These are phyloP conservation scores for Lachancea thermotolerans DNA, from an alignment of 805 yeast species.

Conservation along the genomic window DNA sequence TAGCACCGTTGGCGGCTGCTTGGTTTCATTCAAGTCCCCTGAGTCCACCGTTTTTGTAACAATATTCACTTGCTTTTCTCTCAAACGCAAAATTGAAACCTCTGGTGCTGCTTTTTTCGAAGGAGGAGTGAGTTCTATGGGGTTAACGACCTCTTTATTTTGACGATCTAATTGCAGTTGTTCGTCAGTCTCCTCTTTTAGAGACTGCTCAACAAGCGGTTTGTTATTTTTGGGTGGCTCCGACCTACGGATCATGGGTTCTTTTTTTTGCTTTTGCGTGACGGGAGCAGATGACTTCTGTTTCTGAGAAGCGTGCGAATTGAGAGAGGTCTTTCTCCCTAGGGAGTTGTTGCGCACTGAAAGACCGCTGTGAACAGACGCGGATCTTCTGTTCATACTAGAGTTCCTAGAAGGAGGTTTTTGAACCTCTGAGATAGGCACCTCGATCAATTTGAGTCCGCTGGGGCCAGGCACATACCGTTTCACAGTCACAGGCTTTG, in stretches of 20 bases:
- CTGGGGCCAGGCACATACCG: conserved; percentile 69
- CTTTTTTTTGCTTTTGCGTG: background rate
- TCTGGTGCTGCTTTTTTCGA: background rate
- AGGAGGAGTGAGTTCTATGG: conserved; percentile 7
- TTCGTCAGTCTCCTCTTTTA: conserved; percentile 24
- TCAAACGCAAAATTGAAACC: background rate
- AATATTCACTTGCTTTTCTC: background rate
- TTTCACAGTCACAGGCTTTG: conserved; percentile 43
- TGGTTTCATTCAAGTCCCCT: background rate
- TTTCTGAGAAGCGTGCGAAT: conserved; percentile 8
- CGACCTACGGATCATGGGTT: background rate
- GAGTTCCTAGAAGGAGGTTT: conserved; percentile 14
- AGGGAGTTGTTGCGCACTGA: conserved; percentile 4
- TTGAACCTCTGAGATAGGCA: conserved; percentile 40
- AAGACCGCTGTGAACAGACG: conserved; percentile 12
- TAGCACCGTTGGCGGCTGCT: conserved; percentile 1
- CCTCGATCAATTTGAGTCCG: conserved; percentile 65
- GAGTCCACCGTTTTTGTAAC: background rate
- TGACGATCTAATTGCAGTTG: conserved; percentile 17
- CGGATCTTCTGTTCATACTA: conserved; percentile 10
- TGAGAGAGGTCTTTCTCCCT: conserved; percentile 10
- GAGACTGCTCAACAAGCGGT: conserved; percentile 19
- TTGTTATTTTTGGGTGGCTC: conserved; percentile 1
- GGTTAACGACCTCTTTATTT: conserved; percentile 6
- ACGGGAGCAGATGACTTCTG: background rate